Evolutionary conservation across 805 yeast genomes (phyloP).

Genomic region (Myxozyma neotropica): DNA sequence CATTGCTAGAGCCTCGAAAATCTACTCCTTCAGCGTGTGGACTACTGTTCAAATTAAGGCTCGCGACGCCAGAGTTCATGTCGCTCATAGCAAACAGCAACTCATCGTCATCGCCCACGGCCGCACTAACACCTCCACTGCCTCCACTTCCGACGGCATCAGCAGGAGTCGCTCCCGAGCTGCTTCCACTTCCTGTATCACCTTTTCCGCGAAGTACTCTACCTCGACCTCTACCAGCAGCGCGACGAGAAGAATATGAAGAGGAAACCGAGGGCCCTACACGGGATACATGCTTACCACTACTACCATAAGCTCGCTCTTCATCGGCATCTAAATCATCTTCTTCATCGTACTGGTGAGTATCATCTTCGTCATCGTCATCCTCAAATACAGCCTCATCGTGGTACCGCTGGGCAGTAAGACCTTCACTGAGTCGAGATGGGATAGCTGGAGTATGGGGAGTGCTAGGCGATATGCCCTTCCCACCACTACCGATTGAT

Average conservation of each 20-base stretch:
- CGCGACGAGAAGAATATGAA: not conserved
- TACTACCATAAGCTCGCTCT: not conserved
- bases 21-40: not conserved
- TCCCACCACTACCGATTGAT: conserved; percentile 13
- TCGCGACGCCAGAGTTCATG: conserved; percentile 35
- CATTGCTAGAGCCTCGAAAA: not conserved
- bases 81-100: conserved; percentile 47
- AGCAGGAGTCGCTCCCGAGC: not conserved
- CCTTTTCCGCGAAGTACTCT: not conserved
- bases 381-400: conserved; percentile 31
- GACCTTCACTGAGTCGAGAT: conserved; percentile 43
- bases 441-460: conserved; percentile 43
- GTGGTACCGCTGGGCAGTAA: conserved; percentile 34
- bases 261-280: not conserved
- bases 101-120: conserved; percentile 42
- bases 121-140: conserved; percentile 4
- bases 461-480: conserved; percentile 28
- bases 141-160: conserved; percentile 5
- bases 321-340: not conserved
- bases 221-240: not conserved
- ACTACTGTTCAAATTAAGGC: not conserved
- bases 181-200: not conserved
- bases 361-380: conserved; percentile 24
- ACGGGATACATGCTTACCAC: not conserved
- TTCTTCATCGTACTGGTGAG: conserved; percentile 8